Percentiles rank a stretch among this genome's conserved stretches.
Conservation (phyloP, 1,284 basidiomycete genomes). For the Chalciporus sp. region DNA sequence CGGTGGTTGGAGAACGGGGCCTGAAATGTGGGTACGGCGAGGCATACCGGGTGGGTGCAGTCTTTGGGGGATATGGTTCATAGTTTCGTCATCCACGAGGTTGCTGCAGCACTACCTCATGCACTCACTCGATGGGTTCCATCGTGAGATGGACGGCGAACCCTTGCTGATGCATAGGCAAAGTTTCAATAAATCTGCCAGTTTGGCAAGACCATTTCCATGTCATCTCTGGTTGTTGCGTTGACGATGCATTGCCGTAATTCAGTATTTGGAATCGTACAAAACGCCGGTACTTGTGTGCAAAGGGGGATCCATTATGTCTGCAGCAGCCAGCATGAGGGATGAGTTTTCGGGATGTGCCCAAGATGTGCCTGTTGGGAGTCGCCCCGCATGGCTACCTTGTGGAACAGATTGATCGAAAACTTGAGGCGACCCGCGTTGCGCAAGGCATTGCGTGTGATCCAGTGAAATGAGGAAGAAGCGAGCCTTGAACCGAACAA, state of each 20-base stretch:
- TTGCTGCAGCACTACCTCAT: not conserved
- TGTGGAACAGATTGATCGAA: not conserved
- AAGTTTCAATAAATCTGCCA: not conserved
- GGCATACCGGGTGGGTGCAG: not conserved
- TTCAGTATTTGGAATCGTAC: not conserved
- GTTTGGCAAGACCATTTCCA: not conserved
- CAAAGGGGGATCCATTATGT: not conserved
- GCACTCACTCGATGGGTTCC: not conserved
- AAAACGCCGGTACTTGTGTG: not conserved
- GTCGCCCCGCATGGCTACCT: not conserved
- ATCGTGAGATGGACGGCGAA: not conserved
- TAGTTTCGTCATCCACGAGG: constrained; percentile 6
- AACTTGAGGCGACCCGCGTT: not conserved
- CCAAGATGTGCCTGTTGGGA: not conserved
- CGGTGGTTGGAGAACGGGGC: not conserved
- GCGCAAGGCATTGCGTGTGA: not conserved
- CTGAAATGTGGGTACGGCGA: not conserved
- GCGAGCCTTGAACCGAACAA: not conserved
- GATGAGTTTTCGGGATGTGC: not conserved
- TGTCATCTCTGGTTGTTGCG: not conserved
- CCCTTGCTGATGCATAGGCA: not conserved
- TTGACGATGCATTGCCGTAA: not conserved
- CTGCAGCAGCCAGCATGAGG: not conserved
- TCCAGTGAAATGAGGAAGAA: not conserved
- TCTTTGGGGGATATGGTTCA: constrained; percentile 6